Conservation (phyloP, 345 rosid species). For the Pelargonium nanum region DNA sequence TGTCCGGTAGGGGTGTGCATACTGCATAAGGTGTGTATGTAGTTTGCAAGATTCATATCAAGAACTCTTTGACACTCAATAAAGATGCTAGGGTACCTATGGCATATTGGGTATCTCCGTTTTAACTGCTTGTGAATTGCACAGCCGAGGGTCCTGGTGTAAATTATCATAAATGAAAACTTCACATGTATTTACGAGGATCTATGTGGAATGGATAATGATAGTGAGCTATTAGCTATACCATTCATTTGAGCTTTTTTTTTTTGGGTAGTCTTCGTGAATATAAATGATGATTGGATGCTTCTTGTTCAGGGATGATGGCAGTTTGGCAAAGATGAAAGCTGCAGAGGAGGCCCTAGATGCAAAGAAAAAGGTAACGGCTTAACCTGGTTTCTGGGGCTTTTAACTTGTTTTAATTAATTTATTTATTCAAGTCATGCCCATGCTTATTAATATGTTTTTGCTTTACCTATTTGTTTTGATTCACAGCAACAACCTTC, state of each 20-base stretch:
- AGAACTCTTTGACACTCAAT: too few species aligned
- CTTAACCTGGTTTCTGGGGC: constrained; percentile 1
- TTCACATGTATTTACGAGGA: too few species aligned
- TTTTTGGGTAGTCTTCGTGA: neutral
- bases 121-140: too few species aligned
- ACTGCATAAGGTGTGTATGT: too few species aligned
- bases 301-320: constrained; percentile 43
- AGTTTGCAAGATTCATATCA: too few species aligned
- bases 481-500: constrained; percentile 73
- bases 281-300: neutral
- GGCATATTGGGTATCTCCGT: too few species aligned
- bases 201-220: neutral
- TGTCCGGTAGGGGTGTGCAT: too few species aligned
- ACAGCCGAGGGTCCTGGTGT: neutral
- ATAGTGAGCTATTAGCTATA: neutral
- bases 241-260: neutral
- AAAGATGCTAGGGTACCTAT: too few species aligned
- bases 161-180: too few species aligned
- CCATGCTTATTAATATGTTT: too few species aligned
- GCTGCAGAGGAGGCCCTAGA: constrained; percentile 84
- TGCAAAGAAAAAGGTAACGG: constrained; percentile 60
- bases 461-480: constrained; percentile 7
- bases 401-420: too few species aligned
- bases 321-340: constrained; percentile 67
- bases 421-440: too few species aligned